Evolutionary conservation across 208 protist genomes (phyloP).

Genomic region (Entamoeba moshkovskii): DNA sequence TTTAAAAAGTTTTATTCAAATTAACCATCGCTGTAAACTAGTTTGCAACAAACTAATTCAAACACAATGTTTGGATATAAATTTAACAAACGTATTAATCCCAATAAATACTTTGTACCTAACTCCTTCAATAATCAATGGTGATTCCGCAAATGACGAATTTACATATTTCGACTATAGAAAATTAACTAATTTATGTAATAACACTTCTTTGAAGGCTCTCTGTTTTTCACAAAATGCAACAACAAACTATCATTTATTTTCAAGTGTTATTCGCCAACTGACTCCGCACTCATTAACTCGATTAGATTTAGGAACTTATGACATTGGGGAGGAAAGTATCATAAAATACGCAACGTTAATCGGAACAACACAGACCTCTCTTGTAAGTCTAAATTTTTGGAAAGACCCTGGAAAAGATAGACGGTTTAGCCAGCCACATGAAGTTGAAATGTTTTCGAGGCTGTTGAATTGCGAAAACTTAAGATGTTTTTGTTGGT

Average conservation of each 20-base stretch:
- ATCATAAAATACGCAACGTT: background rate
- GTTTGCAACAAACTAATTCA: background rate
- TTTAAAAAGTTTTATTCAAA: background rate
- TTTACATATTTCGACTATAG: background rate
- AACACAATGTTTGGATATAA: background rate
- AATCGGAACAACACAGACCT: background rate
- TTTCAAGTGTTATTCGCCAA: background rate
- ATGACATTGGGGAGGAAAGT: background rate
- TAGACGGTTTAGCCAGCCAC: background rate
- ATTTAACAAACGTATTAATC: background rate
- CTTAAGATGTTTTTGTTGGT: background rate
- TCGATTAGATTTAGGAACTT: background rate
- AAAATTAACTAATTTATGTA: background rate
- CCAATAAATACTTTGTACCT: background rate
- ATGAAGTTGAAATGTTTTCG: background rate
- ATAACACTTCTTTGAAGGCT: background rate
- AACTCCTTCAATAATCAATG: background rate
- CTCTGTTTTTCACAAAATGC: background rate
- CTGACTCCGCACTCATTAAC: background rate
- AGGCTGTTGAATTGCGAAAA: background rate
- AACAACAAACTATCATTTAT: background rate
- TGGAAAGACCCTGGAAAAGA: background rate
- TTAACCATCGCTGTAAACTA: background rate
- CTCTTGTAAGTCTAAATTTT: background rate
- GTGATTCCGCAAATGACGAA: background rate